Evolutionary conservation across 805 yeast species (phyloP).

Genomic region (Starmerella kuoi): DNA sequence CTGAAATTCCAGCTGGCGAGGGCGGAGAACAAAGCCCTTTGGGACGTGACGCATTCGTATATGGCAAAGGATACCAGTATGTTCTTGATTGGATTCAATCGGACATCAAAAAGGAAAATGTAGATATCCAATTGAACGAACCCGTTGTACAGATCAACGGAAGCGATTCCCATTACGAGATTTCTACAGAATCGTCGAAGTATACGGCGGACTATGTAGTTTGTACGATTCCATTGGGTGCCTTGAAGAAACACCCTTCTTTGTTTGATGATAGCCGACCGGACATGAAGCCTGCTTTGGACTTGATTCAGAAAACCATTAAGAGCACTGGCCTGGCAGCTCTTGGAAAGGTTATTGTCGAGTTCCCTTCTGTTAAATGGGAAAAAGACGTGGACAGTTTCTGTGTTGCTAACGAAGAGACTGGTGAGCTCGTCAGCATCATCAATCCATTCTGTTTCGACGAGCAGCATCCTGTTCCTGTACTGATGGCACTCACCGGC

Average conservation of each 20-base stretch:
- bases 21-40: slow-evolving; percentile 38
- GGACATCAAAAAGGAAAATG: slow-evolving; percentile 29
- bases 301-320: slow-evolving; percentile 31
- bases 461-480: slow-evolving; percentile 22
- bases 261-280: not conserved
- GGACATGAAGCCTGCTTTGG: slow-evolving; percentile 28
- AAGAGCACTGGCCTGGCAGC: slow-evolving; percentile 47
- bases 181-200: slow-evolving; percentile 27
- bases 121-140: slow-evolving; percentile 32
- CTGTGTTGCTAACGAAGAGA: slow-evolving; percentile 19
- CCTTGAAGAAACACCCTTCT: slow-evolving; percentile 32
- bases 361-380: slow-evolving; percentile 57
- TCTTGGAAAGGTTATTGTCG: slow-evolving; percentile 61
- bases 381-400: slow-evolving; percentile 31
- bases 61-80: slow-evolving; percentile 24
- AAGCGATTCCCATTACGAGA: slow-evolving; percentile 14
- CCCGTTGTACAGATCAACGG: slow-evolving; percentile 35
- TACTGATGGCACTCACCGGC: slow-evolving; percentile 56
- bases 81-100: slow-evolving; percentile 37
- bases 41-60: slow-evolving; percentile 66
- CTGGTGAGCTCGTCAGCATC: slow-evolving; percentile 53
- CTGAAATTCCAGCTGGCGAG: slow-evolving; percentile 52
- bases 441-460: slow-evolving; percentile 48
- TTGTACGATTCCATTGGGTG: slow-evolving; percentile 69
- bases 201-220: slow-evolving; percentile 44